These are phyloP conservation scores for Rhizopus stolonifer DNA, from an alignment of 371 early-diverging fungal species.

Conservation along the genomic window DNA sequence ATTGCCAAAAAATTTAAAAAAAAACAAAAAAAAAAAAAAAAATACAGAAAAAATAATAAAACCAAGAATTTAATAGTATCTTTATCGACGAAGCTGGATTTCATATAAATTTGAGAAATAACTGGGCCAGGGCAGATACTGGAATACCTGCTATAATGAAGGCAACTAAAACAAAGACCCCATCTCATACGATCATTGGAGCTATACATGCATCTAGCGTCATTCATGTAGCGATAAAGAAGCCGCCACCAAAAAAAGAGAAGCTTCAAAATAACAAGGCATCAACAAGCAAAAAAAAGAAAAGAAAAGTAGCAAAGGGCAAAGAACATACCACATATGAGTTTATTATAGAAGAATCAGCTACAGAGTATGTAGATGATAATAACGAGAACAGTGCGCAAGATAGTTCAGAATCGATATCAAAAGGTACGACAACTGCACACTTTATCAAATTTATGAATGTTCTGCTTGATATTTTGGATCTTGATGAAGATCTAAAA, in stretches of 20 bases:
- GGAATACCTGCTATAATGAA: too few relatives aligned
- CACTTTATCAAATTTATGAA: conserved; percentile 20
- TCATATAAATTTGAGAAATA: too few relatives aligned
- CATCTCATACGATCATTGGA: conserved; percentile 11
- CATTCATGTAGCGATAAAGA: conserved; percentile 2
- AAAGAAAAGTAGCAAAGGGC: background rate
- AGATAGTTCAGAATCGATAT: conserved; percentile 14
- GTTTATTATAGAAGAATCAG: conserved; percentile 15
- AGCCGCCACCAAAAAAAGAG: conserved; percentile 10
- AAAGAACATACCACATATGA: conserved; percentile 10
- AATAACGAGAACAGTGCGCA: conserved; percentile 17
- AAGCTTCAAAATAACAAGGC: conserved; percentile 3
- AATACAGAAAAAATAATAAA: too few relatives aligned
- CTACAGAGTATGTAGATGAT: conserved; percentile 21
- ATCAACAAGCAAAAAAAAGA: conserved; percentile 7
- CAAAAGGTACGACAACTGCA: conserved; percentile 18
- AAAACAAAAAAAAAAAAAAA: too few relatives aligned
- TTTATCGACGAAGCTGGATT: too few relatives aligned
- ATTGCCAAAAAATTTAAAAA: too few relatives aligned
- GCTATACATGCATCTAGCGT: background rate
- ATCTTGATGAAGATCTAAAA: conserved; percentile 17
- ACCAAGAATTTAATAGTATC: too few relatives aligned
- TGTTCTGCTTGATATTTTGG: conserved; percentile 16
- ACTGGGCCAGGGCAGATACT: too few relatives aligned
- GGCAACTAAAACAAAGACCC: background rate